Evolutionary conservation across 2,329 filamentous ascomycete genomes (phyloP).

Genomic region (Colletotrichum sp.): DNA sequence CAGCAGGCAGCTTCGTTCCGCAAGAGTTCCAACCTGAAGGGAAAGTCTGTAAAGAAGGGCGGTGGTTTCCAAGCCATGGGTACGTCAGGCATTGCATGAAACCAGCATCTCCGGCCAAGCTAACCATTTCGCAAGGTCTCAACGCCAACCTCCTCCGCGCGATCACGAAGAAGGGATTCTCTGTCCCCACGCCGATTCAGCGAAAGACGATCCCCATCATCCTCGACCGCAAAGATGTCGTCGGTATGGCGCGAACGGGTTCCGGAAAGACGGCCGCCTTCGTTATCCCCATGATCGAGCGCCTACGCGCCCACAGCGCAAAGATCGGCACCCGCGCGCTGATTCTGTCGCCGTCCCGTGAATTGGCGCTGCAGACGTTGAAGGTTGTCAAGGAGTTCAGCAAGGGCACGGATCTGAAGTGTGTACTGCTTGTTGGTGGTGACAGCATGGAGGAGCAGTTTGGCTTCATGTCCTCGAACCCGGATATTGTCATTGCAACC

Average conservation of each 20-base stretch:
- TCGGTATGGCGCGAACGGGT: slow-evolving; percentile 98
- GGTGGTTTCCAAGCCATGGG: slow-evolving; percentile 97
- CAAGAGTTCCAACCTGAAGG: slow-evolving; percentile 82
- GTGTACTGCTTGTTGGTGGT: slow-evolving; percentile 90
- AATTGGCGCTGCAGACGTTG: slow-evolving; percentile 91
- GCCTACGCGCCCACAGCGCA: slow-evolving; percentile 84
- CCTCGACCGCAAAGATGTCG: slow-evolving; percentile 90
- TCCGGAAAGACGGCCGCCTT: slow-evolving; percentile 99
- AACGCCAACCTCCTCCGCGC: slow-evolving; percentile 86
- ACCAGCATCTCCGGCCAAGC: neutral
- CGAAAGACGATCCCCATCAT: slow-evolving; percentile 94
- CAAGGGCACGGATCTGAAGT: slow-evolving; percentile 87
- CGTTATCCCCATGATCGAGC: slow-evolving; percentile 97
- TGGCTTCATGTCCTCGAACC: slow-evolving; percentile 88
- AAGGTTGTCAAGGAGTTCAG: slow-evolving; percentile 97
- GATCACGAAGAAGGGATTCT: slow-evolving; percentile 92
- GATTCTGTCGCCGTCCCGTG: slow-evolving; percentile 90
- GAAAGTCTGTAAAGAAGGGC: slow-evolving; percentile 88
- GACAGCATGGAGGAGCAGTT: slow-evolving; percentile 97
- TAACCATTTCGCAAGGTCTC: slow-evolving; percentile 55
- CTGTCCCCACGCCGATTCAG: slow-evolving; percentile 95
- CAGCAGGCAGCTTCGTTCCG: slow-evolving; percentile 87
- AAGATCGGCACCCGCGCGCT: slow-evolving; percentile 86
- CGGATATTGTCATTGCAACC: slow-evolving; percentile 96
- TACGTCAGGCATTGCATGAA: slow-evolving; percentile 36